A percentile compares a stretch with the other conserved stretches of the same genome.
Conservation (phyloP, 345 rosid species). For the Ricinus communis region DNA sequence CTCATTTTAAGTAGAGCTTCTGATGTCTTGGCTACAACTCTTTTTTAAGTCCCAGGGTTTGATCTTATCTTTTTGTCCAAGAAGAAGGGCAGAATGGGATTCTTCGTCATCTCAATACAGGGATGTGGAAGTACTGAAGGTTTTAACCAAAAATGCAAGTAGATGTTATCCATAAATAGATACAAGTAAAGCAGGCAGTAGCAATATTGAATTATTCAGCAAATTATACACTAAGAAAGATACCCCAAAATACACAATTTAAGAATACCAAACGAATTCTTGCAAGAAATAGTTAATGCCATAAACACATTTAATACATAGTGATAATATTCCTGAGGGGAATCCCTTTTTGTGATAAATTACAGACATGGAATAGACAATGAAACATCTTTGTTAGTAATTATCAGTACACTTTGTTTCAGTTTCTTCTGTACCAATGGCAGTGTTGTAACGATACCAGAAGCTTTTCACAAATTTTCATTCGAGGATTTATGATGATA, state of each 20-base stretch:
- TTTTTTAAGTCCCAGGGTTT: too few species aligned
- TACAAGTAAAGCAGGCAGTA: too few species aligned
- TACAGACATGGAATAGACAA: constrained; percentile 2
- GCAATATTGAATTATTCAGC: too few species aligned
- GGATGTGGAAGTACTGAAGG: too few species aligned
- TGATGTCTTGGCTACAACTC: too few species aligned
- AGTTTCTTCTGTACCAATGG: constrained; percentile 3
- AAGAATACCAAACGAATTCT: background rate
- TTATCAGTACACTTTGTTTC: constrained; percentile 1
- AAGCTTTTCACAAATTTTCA: constrained; percentile 17
- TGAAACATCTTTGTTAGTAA: constrained; percentile 13
- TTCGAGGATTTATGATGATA: constrained; percentile 8
- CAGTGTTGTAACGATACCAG: background rate
- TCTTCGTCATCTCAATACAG: too few species aligned
- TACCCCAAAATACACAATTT: background rate
- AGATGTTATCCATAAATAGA: too few species aligned
- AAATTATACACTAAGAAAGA: background rate
- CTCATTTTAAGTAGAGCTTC: too few species aligned
- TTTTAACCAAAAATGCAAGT: too few species aligned
- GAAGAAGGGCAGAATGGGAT: too few species aligned
- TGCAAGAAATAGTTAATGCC: background rate
- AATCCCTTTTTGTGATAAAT: background rate
- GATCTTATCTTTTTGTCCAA: too few species aligned
- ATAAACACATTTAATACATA: background rate
- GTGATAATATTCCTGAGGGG: background rate